phyloP scores from a whole-genome alignment of 2,329 filamentous ascomycete genomes.

The Plenodomus tracheiphilus region DNA sequence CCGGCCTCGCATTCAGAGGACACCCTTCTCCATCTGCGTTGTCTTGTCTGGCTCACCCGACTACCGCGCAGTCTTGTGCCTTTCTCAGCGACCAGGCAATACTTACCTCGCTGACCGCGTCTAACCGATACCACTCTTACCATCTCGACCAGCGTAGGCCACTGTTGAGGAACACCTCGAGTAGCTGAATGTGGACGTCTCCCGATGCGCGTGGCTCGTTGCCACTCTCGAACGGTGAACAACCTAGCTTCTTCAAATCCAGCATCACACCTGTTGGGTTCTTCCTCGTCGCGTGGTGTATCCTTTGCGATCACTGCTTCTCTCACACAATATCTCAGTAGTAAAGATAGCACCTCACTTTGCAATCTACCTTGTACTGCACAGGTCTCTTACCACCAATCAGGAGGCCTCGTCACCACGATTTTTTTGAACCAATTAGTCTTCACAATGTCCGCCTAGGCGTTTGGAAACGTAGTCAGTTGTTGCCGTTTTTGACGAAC shows the following conservation, averaged over 20 bases:
- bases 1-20: background rate
- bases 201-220: background rate
- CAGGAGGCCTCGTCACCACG: background rate
- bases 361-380: background rate
- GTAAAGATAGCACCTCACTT: background rate
- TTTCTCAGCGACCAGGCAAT: constrained; percentile 1
- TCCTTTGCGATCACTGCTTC: no score
- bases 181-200: background rate
- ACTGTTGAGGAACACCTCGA: background rate
- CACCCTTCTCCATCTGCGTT: constrained; percentile 1
- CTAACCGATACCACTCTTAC: background rate
- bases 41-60: constrained; percentile 11
- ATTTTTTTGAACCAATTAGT: constrained; percentile 17
- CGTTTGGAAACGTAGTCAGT: constrained; percentile 27
- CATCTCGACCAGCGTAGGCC: background rate
- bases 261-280: no score
- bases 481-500: constrained; percentile 16
- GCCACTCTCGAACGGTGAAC: background rate
- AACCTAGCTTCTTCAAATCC: background rate
- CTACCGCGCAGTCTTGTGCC: constrained; percentile 15
- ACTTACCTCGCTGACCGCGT: constrained; percentile 1
- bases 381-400: background rate
- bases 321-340: background rate
- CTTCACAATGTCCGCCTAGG: constrained; percentile 6
- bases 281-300: no score